Evolutionary conservation across 2,329 filamentous ascomycete genomes (phyloP), one percentile per base, ranked within the genome.

Genomic region (Fusarium siculi): DNA sequence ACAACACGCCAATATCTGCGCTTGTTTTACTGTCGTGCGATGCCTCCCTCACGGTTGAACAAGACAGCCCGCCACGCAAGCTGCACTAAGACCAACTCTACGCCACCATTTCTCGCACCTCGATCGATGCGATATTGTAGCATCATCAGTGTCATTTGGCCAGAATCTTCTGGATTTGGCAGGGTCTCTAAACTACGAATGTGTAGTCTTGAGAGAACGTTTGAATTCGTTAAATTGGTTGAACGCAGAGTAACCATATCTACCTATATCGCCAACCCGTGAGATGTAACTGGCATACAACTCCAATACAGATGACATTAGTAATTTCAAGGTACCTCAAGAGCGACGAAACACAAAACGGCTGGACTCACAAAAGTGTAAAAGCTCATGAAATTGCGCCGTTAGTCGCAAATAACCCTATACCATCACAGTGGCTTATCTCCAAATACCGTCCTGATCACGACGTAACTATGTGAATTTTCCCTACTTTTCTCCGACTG

Each of bases 31-130:
- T 53, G 47, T 74, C 67, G 63, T 72, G 62, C 60, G 40, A 63
- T 64, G 69, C 73, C 44, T 69, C 52, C 43, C 49, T 68, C 36
- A 77, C 77, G 72, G 68, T 34, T 19, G 53, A 58, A 61, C 40
- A 62, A 58, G 46, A 70, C 66, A 60, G 59, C 47, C 70, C 75
- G 77, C 78, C 78, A 80, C 77, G 70, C 77, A 79, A 77, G 74
- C 75, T 74, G 61, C 74, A 76, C 78, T 75, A 75, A 74, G 68
- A 61, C 74, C 73, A 75, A 57, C 61, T 74, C 64, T 68, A 69
- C 77, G 75, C 78, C 77, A 78, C 75, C 74, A 71, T 77, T 73
- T 76, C 62, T 74, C 50, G 39, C 66, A 34, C 52, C 61, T 60
- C 50, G 47, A 61, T 52, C 61, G 34, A 30, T 66, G 63, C 47